Conservation (phyloP, 345 rosid genomes). For the Aquilaria yunnanensis region DNA sequence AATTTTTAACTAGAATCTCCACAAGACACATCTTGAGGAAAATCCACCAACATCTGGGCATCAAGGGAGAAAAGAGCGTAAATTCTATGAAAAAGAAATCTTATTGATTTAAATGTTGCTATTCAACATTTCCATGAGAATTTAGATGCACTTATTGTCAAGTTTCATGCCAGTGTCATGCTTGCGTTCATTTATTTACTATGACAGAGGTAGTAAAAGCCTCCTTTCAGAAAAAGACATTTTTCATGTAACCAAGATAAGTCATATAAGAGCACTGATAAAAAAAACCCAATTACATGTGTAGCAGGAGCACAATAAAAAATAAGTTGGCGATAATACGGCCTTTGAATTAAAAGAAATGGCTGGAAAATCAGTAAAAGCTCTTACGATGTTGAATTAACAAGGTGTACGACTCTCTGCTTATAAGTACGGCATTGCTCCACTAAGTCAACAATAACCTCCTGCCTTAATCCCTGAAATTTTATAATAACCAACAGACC, state of each 20-base stretch:
- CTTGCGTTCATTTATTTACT: too few species aligned
- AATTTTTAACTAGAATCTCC: too few species aligned
- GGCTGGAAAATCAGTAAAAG: conserved; percentile 12
- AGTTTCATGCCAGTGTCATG: too few species aligned
- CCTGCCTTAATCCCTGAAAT: conserved; percentile 86
- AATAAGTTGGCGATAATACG: neutral
- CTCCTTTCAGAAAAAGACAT: too few species aligned
- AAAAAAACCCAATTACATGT: neutral
- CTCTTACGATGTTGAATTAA: conserved; percentile 91
- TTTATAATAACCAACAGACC: conserved; percentile 11
- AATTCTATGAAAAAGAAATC: too few species aligned
- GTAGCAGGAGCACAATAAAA: neutral
- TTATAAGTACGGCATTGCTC: conserved; percentile 96
- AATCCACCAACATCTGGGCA: too few species aligned
- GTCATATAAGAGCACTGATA: neutral
- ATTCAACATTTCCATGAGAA: too few species aligned
- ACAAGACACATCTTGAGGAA: too few species aligned
- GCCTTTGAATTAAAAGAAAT: conserved; percentile 3
- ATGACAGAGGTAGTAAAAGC: too few species aligned
- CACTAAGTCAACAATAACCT: conserved; percentile 93
- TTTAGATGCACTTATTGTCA: too few species aligned
- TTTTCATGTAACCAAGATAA: neutral
- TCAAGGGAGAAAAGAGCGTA: too few species aligned
- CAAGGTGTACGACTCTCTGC: conserved; percentile 97
- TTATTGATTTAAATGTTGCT: too few species aligned